A percentile compares a stretch with the other conserved stretches of the same genome.
phyloP scores from a whole-genome alignment of 352 stramenopile genomes.

The Phytophthora pluvialis region DNA sequence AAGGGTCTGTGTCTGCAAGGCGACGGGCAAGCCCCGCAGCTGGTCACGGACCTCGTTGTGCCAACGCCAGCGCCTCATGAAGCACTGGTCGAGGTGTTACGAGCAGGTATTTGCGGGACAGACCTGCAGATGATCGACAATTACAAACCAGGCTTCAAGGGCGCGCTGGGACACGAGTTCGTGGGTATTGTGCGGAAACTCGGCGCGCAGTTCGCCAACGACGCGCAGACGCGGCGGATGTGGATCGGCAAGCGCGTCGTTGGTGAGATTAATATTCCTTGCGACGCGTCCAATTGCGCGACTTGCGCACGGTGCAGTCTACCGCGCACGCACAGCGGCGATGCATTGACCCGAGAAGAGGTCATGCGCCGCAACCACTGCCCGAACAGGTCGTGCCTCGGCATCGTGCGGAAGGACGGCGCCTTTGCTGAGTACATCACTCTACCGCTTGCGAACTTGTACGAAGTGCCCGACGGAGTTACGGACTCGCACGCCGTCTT shows the following conservation, averaged over 20 bases:
- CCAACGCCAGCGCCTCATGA: slow-evolving; percentile 46
- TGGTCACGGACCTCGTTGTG: slow-evolving; percentile 47
- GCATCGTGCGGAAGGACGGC: slow-evolving; percentile 82
- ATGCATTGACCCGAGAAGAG: slow-evolving; percentile 36
- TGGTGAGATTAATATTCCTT: slow-evolving; percentile 93
- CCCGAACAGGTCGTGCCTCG: slow-evolving; percentile 80
- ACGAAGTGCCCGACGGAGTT: slow-evolving; percentile 73
- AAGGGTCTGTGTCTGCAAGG: slow-evolving; percentile 58
- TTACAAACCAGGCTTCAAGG: slow-evolving; percentile 76
- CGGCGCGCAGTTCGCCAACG: slow-evolving; percentile 33
- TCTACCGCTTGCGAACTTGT: slow-evolving; percentile 81
- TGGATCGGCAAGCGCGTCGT: slow-evolving; percentile 88
- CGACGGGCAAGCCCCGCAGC: slow-evolving; percentile 25
- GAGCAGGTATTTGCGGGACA: slow-evolving; percentile 75
- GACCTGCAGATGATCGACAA: slow-evolving; percentile 78
- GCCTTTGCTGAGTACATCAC: slow-evolving; percentile 89
- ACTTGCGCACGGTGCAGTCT: slow-evolving; percentile 34
- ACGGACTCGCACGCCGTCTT: slow-evolving; percentile 82
- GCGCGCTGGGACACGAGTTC: slow-evolving; percentile 90
- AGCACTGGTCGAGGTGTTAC: slow-evolving; percentile 65
- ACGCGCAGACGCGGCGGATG: slow-evolving; percentile 18
- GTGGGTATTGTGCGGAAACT: slow-evolving; percentile 85
- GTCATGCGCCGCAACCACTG: slow-evolving; percentile 85
- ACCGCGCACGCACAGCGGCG: slow-evolving; percentile 13
- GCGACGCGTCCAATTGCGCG: slow-evolving; percentile 57